phyloP scores from a whole-genome alignment of 768 basidiomycete genomes.

The Suillus lakei region DNA sequence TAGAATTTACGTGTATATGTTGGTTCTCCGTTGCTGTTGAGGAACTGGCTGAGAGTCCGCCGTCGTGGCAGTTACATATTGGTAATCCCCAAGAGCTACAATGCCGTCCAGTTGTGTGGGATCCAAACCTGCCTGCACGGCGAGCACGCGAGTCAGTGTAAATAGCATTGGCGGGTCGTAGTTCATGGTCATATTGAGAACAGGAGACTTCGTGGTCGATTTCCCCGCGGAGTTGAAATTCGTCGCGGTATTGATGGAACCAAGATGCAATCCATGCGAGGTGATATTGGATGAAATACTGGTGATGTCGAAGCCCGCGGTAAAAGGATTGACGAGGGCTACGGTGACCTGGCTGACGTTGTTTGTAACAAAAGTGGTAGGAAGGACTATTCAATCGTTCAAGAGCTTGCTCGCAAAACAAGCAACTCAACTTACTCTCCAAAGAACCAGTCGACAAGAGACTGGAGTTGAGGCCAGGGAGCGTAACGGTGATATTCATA shows the following conservation, averaged over 20 bases:
- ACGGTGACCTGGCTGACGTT: conserved; percentile 72
- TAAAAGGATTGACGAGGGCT: conserved; percentile 69
- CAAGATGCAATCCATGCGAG: conserved; percentile 64
- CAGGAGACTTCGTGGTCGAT: conserved; percentile 58
- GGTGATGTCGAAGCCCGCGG: conserved; percentile 59
- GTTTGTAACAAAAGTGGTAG: conserved; percentile 63
- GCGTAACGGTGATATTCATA: conserved; percentile 55
- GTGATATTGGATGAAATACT: conserved; percentile 63
- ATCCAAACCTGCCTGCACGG: conserved; percentile 64
- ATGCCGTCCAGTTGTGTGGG: conserved; percentile 68
- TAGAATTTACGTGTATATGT: conserved; percentile 57
- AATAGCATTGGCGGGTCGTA: conserved; percentile 71
- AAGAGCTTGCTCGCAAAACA: neutral
- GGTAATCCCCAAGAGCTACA: conserved; percentile 67
- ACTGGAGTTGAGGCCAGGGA: conserved; percentile 64
- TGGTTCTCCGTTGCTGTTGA: conserved; percentile 40
- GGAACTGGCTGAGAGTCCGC: conserved; percentile 38
- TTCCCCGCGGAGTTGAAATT: conserved; percentile 59
- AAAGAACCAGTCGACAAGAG: conserved; percentile 62
- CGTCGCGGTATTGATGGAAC: conserved; percentile 57
- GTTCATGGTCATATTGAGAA: conserved; percentile 65
- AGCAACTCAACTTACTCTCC: conserved; percentile 42
- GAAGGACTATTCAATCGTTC: conserved; percentile 47
- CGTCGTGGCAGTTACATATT: conserved; percentile 47
- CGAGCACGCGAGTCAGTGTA: conserved; percentile 69